A percentile compares a stretch with the other conserved stretches of the same genome.
phyloP scores from a whole-genome alignment of 345 rosid genomes.

The Psidium friedrichsthalianum region DNA sequence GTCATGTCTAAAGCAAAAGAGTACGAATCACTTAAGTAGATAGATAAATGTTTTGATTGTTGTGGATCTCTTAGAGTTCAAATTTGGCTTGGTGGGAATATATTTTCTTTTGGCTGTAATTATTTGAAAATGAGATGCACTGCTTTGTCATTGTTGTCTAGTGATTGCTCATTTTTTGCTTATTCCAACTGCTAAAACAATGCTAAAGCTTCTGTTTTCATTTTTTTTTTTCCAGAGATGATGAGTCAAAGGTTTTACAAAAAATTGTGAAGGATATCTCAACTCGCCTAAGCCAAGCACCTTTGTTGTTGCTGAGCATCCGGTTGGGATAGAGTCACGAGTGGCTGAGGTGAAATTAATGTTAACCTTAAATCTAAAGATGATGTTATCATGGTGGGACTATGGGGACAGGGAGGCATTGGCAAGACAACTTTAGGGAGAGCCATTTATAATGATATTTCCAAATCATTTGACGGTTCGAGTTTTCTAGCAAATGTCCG shows the following conservation, averaged over 20 bases:
- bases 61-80: background rate
- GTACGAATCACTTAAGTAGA: background rate
- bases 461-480: accelerated
- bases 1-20: background rate
- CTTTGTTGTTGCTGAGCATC: background rate
- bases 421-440: background rate
- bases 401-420: background rate
- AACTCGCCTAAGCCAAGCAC: background rate
- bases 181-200: background rate
- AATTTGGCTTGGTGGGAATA: background rate
- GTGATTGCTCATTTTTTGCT: background rate
- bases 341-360: background rate
- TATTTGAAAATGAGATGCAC: background rate
- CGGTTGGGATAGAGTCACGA: background rate
- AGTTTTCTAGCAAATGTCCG: background rate
- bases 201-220: background rate
- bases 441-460: background rate
- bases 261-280: background rate
- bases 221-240: background rate
- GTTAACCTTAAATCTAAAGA: background rate
- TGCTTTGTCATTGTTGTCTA: background rate
- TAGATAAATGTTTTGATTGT: background rate
- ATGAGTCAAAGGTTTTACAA: background rate
- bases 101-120: background rate
- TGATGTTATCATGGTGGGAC: background rate